A percentile compares a stretch with the other conserved stretches of the same genome.
These are phyloP conservation scores for Zygotorulaspora florentina DNA, from an alignment of 805 yeast species.

Conservation along the genomic window DNA sequence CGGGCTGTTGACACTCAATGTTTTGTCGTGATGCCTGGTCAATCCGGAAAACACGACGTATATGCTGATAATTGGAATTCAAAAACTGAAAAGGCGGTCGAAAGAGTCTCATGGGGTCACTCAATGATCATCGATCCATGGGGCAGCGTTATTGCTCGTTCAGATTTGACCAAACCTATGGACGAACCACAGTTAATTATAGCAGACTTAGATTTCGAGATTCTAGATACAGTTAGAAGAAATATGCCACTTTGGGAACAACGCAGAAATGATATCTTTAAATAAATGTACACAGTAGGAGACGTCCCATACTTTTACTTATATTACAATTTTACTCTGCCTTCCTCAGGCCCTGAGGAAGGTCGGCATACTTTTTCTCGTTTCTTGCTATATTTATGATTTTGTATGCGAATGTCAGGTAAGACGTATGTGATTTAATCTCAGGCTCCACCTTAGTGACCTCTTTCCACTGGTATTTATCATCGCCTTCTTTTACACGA, in stretches of 20 bases:
- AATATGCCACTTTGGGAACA: constrained; percentile 80
- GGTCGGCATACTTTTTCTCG: constrained; percentile 11
- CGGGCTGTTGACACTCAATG: constrained; percentile 87
- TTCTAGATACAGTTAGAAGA: constrained; percentile 47
- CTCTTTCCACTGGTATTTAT: constrained; percentile 69
- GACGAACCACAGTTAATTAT: constrained; percentile 45
- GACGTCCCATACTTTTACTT: constrained; percentile 19
- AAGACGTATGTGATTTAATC: constrained; percentile 90
- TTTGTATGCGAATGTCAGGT: constrained; percentile 79
- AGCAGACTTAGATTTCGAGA: constrained; percentile 62
- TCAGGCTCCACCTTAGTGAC: constrained; percentile 84
- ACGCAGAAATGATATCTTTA: constrained; percentile 59
- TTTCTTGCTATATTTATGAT: constrained; percentile 27
- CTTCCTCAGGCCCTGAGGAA: constrained; percentile 1
- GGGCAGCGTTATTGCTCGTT: constrained; percentile 70
- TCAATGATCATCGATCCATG: constrained; percentile 86
- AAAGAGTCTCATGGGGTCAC: constrained; percentile 80
- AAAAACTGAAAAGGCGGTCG: constrained; percentile 9
- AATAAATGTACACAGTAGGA: neutral
- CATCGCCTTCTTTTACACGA: constrained; percentile 85
- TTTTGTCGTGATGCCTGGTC: constrained; percentile 86
- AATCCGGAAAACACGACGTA: constrained; percentile 70
- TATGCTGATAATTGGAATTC: constrained; percentile 35
- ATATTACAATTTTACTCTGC: neutral
- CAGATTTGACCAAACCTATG: constrained; percentile 41